Base-by-base conservation (phyloP, 331 rosid species). In the Cydonia oblonga region DNA sequence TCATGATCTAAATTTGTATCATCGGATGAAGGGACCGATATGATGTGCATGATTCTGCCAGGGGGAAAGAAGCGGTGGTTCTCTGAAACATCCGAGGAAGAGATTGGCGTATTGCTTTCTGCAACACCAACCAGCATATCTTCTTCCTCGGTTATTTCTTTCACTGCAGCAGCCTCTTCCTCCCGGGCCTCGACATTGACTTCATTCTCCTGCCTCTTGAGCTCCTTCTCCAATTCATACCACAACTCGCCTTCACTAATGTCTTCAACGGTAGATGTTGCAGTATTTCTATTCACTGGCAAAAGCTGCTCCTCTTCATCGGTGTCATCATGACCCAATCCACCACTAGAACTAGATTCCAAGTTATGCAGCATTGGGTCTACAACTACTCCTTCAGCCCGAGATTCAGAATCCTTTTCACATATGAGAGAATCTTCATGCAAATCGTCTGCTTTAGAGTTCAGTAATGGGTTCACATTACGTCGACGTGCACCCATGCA, bases 401-500 rank as follows among this genome's bases (percentile, higher is more conserved):
- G 71, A 74, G 86, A 61, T 53, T 82, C 88, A 1, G 80, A 75
- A 11, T 62, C 77, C 49, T 75, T 87, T 60, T 86, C 88, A 8
- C 89, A 68, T 33, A 76, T 66, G 22, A 86, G 64, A 77, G 92
- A 75, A 44, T 60, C 65, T 78, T 87, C 90, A 2, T 65, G 81
- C 56, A 65, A 49, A 66, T 78, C 86, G 19, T 79, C 90, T 3
- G 83, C 32, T 46, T 82, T 76, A 40, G 96, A 72, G 66, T 64
- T 74, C 14, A 75, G 16, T 9, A 76, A 65, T 28, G 82, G 71
- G 74, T 85, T 79, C 33, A 87, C 86, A 71, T 81, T 84, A 35
- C 98, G 95, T 22, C 92, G 92, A 6, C 96, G 93, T 16, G 93
- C 97, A 40, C 92, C 96, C 87, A 93, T 93, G 87, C 98, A 93